Conservation (phyloP, 257 asterid genomes). For the Solanum rostratum region DNA sequence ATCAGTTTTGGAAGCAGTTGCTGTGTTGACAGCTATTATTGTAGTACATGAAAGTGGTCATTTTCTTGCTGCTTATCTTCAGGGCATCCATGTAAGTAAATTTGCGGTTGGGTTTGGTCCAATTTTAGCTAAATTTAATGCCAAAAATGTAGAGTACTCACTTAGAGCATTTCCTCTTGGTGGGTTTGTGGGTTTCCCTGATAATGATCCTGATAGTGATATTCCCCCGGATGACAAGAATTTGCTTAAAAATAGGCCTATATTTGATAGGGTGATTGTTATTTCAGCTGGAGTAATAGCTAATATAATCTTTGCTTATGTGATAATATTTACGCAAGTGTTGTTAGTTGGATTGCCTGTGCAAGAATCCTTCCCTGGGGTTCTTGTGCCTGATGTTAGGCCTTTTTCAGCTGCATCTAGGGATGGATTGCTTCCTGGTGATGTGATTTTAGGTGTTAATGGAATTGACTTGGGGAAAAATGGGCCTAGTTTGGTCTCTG, state of each 20-base stretch:
- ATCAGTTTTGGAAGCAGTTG: constrained; percentile 70
- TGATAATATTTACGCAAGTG: constrained; percentile 65
- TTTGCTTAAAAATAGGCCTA: constrained; percentile 78
- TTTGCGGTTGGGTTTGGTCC: constrained; percentile 99
- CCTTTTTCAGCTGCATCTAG: constrained; percentile 84
- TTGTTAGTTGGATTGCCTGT: constrained; percentile 89
- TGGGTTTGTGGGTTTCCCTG: constrained; percentile 96
- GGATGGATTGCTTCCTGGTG: constrained; percentile 79
- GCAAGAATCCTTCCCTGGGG: constrained; percentile 93
- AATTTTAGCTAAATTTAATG: constrained; percentile 69
- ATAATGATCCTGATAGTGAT: constrained; percentile 92
- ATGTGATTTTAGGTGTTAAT: constrained; percentile 71
- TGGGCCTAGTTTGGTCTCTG: constrained; percentile 65
- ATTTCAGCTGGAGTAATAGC: constrained; percentile 97
- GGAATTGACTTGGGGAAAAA: constrained; percentile 35
- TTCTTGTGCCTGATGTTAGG: constrained; percentile 89
- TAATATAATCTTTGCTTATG: constrained; percentile 69
- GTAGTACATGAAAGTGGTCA: constrained; percentile 91
- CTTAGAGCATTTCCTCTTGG: constrained; percentile 93
- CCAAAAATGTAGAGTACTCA: constrained; percentile 82
- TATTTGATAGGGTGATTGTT: constrained; percentile 70
- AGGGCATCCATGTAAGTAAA: constrained; percentile 94
- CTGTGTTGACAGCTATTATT: constrained; percentile 74
- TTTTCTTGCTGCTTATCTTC: constrained; percentile 84
- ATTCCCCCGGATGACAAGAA: constrained; percentile 82